Conservation (phyloP, 805 yeast genomes). For the Sugiyamaella lignohabitans region DNA sequence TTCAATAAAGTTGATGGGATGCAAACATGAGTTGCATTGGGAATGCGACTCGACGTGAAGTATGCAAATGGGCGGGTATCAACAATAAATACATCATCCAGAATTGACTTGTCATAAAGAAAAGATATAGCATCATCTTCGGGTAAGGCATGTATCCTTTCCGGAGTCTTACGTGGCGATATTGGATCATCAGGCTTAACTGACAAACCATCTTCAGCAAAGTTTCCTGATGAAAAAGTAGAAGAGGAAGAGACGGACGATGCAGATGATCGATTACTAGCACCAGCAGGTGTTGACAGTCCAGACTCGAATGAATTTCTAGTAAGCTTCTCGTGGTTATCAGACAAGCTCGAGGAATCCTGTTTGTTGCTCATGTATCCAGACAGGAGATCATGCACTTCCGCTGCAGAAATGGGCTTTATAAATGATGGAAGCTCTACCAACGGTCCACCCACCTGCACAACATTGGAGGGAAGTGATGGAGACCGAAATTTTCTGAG, state of each 20-base stretch:
- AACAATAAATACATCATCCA: conserved; percentile 41
- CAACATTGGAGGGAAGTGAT: not conserved
- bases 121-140: not conserved
- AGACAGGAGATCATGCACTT: not conserved
- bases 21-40: conserved; percentile 65
- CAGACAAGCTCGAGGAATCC: not conserved
- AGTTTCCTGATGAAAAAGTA: not conserved
- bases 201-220: not conserved
- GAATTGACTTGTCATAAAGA: not conserved
- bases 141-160: not conserved
- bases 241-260: not conserved
- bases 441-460: not conserved
- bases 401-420: not conserved
- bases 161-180: not conserved
- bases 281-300: not conserved
- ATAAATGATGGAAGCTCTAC: not conserved
- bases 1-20: conserved; percentile 84
- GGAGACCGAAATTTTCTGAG: conserved; percentile 5
- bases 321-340: too few species aligned
- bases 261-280: not conserved
- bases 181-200: not conserved
- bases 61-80: conserved; percentile 83
- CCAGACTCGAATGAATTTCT: not conserved
- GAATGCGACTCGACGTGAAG: conserved; percentile 51
- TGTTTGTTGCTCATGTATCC: not conserved